Evolutionary conservation across 2,329 filamentous ascomycete genomes (phyloP).

Genomic region (Apiospora pterosperma): DNA sequence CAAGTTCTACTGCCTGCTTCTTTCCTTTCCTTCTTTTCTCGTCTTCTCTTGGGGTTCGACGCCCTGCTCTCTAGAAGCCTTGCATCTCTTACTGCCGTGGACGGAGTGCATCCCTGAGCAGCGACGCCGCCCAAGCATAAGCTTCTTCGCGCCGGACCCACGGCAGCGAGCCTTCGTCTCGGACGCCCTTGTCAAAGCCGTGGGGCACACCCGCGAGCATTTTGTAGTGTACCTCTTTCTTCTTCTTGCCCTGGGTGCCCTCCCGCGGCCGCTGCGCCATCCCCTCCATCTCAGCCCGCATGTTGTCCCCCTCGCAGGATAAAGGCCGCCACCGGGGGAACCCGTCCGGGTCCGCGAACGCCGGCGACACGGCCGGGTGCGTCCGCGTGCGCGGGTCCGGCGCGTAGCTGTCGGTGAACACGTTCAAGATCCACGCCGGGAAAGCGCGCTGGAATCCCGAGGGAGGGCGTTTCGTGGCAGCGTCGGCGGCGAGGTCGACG

Average conservation of each 20-base stretch:
- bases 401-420: neutral
- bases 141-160: neutral
- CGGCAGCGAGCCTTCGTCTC: neutral
- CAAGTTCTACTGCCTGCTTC: neutral
- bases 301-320: neutral
- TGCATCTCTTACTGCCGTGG: neutral
- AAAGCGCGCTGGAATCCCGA: too few species aligned
- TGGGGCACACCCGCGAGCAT: neutral
- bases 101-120: neutral
- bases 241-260: neutral
- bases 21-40: neutral
- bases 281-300: neutral
- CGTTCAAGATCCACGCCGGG: neutral
- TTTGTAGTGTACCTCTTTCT: neutral
- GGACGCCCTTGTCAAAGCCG: neutral
- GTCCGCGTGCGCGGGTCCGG: neutral
- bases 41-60: neutral
- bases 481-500: neutral
- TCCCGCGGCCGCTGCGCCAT: neutral
- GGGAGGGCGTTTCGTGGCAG: too few species aligned
- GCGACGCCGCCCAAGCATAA: neutral
- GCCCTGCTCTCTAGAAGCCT: neutral
- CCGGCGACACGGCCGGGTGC: neutral
- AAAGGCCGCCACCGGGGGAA: neutral
- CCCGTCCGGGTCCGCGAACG: neutral